phyloP scores from a whole-genome alignment of 2,329 filamentous ascomycete genomes.

The Lachnellula suecica region DNA sequence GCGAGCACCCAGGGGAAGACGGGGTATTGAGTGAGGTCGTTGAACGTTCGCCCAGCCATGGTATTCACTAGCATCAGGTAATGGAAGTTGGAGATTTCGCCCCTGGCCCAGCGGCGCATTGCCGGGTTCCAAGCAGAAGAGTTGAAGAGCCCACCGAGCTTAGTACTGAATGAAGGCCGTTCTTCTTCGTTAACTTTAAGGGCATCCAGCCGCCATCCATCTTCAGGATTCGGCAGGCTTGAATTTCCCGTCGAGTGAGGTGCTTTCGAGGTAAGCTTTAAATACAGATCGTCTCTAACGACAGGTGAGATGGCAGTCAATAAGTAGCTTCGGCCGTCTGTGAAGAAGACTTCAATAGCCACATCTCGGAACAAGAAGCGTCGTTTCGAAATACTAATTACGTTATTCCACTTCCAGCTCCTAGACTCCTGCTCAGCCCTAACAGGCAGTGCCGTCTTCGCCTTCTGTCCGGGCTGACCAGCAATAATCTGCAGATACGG shows the following conservation, averaged over 20 bases:
- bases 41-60: constrained; percentile 94
- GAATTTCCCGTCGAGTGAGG: constrained; percentile 74
- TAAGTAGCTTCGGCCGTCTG: constrained; percentile 92
- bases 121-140: constrained; percentile 78
- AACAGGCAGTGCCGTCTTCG: constrained; percentile 58
- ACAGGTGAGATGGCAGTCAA: constrained; percentile 76
- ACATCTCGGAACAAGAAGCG: constrained; percentile 95
- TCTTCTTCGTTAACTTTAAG: constrained; percentile 65
- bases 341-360: constrained; percentile 95
- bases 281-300: constrained; percentile 77
- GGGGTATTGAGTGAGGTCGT: constrained; percentile 95
- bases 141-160: constrained; percentile 91
- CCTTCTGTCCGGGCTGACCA: constrained; percentile 66
- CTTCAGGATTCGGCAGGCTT: constrained; percentile 74
- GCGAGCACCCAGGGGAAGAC: constrained; percentile 97
- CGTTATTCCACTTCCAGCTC: constrained; percentile 91
- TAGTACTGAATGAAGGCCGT: constrained; percentile 71
- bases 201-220: constrained; percentile 88
- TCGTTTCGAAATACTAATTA: constrained; percentile 93
- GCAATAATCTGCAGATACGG: constrained; percentile 94
- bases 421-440: constrained; percentile 75
- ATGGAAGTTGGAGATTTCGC: constrained; percentile 97
- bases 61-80: constrained; percentile 99
- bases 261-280: constrained; percentile 73
- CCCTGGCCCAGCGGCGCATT: constrained; percentile 86